Base-by-base conservation (phyloP, 371 early-diverging fungal genomes). In the Apophysomyces elegans region DNA sequence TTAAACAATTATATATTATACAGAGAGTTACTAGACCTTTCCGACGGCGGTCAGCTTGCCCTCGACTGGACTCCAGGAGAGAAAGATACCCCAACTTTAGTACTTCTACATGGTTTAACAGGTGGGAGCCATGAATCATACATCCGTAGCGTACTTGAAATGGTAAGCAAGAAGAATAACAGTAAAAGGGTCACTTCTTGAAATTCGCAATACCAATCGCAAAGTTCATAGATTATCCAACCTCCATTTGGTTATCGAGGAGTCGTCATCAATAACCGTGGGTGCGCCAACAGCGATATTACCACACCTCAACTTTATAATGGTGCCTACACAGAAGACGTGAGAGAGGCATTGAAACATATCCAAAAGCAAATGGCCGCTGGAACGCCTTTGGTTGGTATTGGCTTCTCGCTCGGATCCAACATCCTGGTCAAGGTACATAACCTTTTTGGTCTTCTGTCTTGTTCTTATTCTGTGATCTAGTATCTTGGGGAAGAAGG, bases 111-210 rank as follows among this genome's bases (percentile, higher is more conserved):
- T 77, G 96, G 98, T 7, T 77, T 97, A 62, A 95, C 95, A 0
- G 98, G 98, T 35, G 95, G 96, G 39, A 80, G 88, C 44, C 90
- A 92, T 74, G 96, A 96, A 73, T 84, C 90, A 6, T 96, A 96
- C 69, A 90, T 96, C 46, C 89, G 90, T 9, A 83, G 88, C 8
- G 63, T 95, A 7, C 84, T 92, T 32, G 84, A 88, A 72, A 76
- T 78, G 45, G 81, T 91, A 71, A 82, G 71, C 32, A 26, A 26
- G 32, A 26, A 26, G 32, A 26, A 26, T 26, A 26, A 26, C 2
- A 26, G 32, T 26, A 26, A 2, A 26, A 26, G 32, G 32, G 32
- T 26, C 32, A 26, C 2, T 26, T 26, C 3, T 26, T 26, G 32
- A 2, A 26, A 2, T 26, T 26, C 6, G 16, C 56, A 26, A 32